Conservation (phyloP, 2,329 filamentous ascomycete genomes). For the Claviceps arundinis region DNA sequence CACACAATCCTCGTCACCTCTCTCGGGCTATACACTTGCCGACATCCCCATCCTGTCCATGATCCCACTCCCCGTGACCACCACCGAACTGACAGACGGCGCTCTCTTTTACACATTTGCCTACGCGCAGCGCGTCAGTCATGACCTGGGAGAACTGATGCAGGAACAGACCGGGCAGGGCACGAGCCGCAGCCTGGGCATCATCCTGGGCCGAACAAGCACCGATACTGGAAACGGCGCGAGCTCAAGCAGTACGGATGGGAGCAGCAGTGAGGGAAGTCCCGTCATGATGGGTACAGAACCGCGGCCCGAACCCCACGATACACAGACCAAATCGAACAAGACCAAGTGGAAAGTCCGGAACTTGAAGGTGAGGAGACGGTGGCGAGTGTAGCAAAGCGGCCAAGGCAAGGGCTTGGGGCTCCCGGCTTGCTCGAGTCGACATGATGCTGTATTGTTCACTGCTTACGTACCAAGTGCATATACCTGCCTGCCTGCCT, state of each 20-base stretch:
- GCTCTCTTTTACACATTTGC: slow-evolving; percentile 19
- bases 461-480: too few relatives aligned
- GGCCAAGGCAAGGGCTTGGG: too few relatives aligned
- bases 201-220: slow-evolving; percentile 9
- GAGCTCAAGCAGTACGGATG: slow-evolving; percentile 6
- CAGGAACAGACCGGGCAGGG: slow-evolving; percentile 10
- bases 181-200: slow-evolving; percentile 9
- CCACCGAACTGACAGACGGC: slow-evolving; percentile 19
- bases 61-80: slow-evolving; percentile 18
- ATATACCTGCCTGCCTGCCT: too few relatives aligned
- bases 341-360: slow-evolving; percentile 5
- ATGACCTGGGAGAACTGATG: slow-evolving; percentile 16
- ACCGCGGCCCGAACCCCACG: not conserved
- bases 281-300: slow-evolving; percentile 4
- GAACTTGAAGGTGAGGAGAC: slow-evolving; percentile 1
- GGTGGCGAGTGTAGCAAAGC: slow-evolving; percentile 5
- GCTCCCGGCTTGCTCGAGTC: too few relatives aligned
- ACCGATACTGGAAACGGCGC: not conserved
- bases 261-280: slow-evolving; percentile 5
- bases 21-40: slow-evolving; percentile 19
- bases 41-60: slow-evolving; percentile 18
- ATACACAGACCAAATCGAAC: not conserved
- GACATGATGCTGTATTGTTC: too few relatives aligned
- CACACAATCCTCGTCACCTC: slow-evolving; percentile 11
- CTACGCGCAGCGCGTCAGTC: slow-evolving; percentile 16